Evolutionary conservation across 345 rosid genomes (phyloP).

Genomic region (Salix exigua): DNA sequence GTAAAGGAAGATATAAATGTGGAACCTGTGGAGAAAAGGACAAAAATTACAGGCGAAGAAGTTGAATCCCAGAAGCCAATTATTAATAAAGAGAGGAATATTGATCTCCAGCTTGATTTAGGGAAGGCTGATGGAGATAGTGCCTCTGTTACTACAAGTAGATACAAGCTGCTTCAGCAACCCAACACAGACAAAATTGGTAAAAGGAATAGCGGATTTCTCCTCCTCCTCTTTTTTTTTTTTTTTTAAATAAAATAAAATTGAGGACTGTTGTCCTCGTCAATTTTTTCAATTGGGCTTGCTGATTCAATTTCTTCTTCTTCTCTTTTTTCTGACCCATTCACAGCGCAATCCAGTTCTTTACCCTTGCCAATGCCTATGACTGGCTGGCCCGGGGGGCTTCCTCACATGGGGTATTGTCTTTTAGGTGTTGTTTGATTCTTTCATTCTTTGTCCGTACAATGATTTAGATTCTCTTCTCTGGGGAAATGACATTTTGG

Average conservation of each 20-base stretch:
- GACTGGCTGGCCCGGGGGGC: slow-evolving; percentile 90
- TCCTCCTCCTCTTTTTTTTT: neutral
- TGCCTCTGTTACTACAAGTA: slow-evolving; percentile 21
- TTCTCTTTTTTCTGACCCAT: slow-evolving; percentile 5
- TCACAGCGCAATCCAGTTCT: slow-evolving; percentile 61
- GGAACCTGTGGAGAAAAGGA: slow-evolving; percentile 49
- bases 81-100: slow-evolving; percentile 43
- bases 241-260: neutral
- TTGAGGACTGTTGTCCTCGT: neutral
- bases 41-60: slow-evolving; percentile 32
- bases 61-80: slow-evolving; percentile 46
- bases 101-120: slow-evolving; percentile 73
- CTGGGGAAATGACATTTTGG: slow-evolving; percentile 20
- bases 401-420: slow-evolving; percentile 93
- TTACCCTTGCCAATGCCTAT: slow-evolving; percentile 68
- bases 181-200: slow-evolving; percentile 51
- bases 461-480: slow-evolving; percentile 2
- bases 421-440: neutral
- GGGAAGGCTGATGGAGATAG: slow-evolving; percentile 65
- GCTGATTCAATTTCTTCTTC: slow-evolving; percentile 1
- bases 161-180: slow-evolving; percentile 45
- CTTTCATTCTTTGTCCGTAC: neutral
- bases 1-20: slow-evolving; percentile 37
- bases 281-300: neutral
- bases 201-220: slow-evolving; percentile 4